Evolutionary conservation across 2,329 filamentous ascomycete genomes (phyloP).

Genomic region (Clonostachys byssicola): DNA sequence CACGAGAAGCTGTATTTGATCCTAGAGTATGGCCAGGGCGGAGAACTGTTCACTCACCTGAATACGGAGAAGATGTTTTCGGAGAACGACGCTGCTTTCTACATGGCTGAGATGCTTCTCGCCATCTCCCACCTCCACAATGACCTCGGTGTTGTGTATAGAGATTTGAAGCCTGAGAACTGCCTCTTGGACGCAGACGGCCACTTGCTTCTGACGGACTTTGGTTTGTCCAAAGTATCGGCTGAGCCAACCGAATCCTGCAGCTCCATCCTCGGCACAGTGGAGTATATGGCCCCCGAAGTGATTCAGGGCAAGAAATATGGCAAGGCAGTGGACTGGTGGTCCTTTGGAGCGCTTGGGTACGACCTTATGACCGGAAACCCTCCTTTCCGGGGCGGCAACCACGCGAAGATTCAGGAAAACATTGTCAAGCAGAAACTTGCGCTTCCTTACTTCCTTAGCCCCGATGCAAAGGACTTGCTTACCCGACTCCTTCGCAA

Average conservation of each 20-base stretch:
- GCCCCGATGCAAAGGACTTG: conserved; percentile 88
- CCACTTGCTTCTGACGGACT: conserved; percentile 92
- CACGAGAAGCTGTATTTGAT: conserved; percentile 97
- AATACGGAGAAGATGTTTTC: conserved; percentile 93
- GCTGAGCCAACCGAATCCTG: conserved; percentile 63
- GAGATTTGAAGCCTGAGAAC: conserved; percentile 96
- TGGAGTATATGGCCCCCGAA: conserved; percentile 99
- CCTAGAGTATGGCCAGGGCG: conserved; percentile 94
- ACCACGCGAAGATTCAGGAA: conserved; percentile 91
- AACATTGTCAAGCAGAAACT: conserved; percentile 95
- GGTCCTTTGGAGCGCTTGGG: conserved; percentile 90
- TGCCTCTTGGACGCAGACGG: conserved; percentile 89
- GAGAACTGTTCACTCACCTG: conserved; percentile 94
- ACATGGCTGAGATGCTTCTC: conserved; percentile 97
- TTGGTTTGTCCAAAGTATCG: conserved; percentile 92
- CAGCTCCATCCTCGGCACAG: conserved; percentile 88
- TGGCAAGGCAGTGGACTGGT: conserved; percentile 96
- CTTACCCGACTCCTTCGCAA: conserved; percentile 87
- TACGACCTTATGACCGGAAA: conserved; percentile 90
- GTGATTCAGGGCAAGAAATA: conserved; percentile 86
- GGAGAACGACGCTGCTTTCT: conserved; percentile 86
- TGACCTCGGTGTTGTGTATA: conserved; percentile 90
- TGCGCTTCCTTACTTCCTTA: conserved; percentile 82
- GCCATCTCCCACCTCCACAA: conserved; percentile 91
- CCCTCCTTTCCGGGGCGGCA: conserved; percentile 85